Evolutionary conservation across 192 early-diverging fungal species (phyloP), one percentile per base, ranked within the genome.

Genomic region (Coemansia sp.): DNA sequence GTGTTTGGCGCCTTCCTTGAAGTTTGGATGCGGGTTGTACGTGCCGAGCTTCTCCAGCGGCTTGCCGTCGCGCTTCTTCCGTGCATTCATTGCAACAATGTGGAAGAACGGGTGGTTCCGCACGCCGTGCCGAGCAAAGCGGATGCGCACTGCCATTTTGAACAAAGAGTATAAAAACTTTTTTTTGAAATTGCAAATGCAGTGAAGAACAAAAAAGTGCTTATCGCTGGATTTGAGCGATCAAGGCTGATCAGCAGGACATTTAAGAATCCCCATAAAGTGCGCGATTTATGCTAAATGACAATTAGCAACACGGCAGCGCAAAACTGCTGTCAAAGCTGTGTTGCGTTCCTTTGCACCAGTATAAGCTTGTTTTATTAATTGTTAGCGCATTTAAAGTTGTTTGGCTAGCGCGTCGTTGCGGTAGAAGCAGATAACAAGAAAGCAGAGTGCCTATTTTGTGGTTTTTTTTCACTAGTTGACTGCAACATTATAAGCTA

Each of bases 81-180:
- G 82, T 35, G 84, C 82, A 73, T 95, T 92, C 56, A 92, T 88
- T 12, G 90, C 91, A 12, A 99, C 94, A 59, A 99, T 93, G 72
- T 95, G 94, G 79, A 91, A 99, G 64, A 94, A 90, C 11, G 94
- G 95, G 44, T 89, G 84, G 67, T 94, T 87, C 64, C 88, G 83
- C 29, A 86, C 70, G n/a, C 97, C 97, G 82, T 91, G 92, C 54
- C 92, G 89, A 31, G 92, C 88, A 52, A 99, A 88, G 43, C 94
- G 86, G 67, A 99, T 88, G 58, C 89, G 85, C 57, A 92, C 85
- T 23, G 88, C 88, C 85, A 88, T 88, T 24, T 51, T 57, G 14
- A 42, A 46, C 18, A 40, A 40, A 56, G 33, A 29, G 28, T 8
- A 25, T 5, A 48, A 33, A 11, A 10, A 53, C 19, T 47, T 32